A percentile compares a stretch with the other conserved stretches of the same genome.
Evolutionary conservation across 495 filamentous ascomycete genomes (phyloP).

Genomic region (Lasiosphaeria ovina): DNA sequence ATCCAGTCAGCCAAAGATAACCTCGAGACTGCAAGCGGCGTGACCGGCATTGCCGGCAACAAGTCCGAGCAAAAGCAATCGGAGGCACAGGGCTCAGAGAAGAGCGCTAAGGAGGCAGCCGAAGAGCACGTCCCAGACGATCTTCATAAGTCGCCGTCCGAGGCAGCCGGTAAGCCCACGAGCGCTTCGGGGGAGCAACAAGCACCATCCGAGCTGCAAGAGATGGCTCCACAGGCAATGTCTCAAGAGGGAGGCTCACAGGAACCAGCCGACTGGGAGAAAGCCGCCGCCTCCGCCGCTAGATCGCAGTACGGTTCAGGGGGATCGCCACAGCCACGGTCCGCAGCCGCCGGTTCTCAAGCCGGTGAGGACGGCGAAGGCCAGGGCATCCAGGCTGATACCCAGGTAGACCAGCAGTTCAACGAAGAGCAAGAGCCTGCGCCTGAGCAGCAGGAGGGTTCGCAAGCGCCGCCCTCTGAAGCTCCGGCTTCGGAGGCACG

Average conservation of each 20-base stretch:
- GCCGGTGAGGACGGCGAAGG: too few species aligned
- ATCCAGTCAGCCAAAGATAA: conserved; percentile 21
- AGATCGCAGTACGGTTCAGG: too few species aligned
- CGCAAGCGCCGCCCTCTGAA: too few species aligned
- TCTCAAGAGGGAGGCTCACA: background rate
- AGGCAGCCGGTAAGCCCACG: too few species aligned
- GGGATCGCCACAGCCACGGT: too few species aligned
- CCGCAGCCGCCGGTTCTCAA: too few species aligned
- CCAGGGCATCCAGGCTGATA: too few species aligned
- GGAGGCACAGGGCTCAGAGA: background rate
- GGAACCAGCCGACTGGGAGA: background rate
- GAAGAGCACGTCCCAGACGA: background rate
- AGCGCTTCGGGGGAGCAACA: too few species aligned
- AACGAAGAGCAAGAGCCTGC: background rate
- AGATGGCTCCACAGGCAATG: background rate
- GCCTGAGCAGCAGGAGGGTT: too few species aligned
- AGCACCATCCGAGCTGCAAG: background rate
- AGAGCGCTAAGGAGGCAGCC: background rate
- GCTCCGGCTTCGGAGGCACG: too few species aligned
- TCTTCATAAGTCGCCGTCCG: background rate
- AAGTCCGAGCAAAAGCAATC: background rate
- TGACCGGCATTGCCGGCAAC: conserved; percentile 10
- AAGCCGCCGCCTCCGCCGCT: too few species aligned
- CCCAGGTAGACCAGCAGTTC: background rate
- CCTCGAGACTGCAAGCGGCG: background rate